Conservation (phyloP, 179 eudicot species). For the Kewa caespitosa region DNA sequence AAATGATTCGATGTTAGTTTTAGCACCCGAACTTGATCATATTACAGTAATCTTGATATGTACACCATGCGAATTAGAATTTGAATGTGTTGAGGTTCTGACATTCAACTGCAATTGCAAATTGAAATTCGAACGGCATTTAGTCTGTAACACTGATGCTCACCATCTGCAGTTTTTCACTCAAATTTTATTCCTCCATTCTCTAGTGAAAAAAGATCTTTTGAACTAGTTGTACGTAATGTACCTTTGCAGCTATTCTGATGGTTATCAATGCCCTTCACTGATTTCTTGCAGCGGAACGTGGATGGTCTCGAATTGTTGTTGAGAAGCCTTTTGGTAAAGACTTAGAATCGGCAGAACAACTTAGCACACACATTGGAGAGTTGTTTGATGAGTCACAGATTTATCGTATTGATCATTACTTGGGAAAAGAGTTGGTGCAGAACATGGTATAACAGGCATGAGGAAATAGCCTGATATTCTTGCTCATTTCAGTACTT, state of each 20-base stretch:
- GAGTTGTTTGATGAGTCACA: constrained; percentile 89
- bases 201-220: neutral
- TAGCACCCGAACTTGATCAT: neutral
- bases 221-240: neutral
- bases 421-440: constrained; percentile 96
- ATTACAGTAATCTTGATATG: neutral
- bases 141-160: neutral
- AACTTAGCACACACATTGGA: constrained; percentile 89
- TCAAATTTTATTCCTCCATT: neutral
- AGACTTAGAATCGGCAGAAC: constrained; percentile 85
- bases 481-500: constrained; percentile 3
- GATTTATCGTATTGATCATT: constrained; percentile 97
- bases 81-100: neutral
- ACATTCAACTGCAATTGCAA: neutral
- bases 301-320: constrained; percentile 92
- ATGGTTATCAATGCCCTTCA: neutral
- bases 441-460: constrained; percentile 77
- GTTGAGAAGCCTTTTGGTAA: constrained; percentile 98
- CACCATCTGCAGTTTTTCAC: neutral
- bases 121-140: too few species aligned
- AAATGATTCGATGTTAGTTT: neutral
- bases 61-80: neutral
- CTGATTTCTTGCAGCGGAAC: constrained; percentile 61
- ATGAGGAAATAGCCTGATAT: constrained; percentile 3
- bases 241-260: neutral